phyloP scores from a whole-genome alignment of 148 eudicot species.

The Camellia sinensis region DNA sequence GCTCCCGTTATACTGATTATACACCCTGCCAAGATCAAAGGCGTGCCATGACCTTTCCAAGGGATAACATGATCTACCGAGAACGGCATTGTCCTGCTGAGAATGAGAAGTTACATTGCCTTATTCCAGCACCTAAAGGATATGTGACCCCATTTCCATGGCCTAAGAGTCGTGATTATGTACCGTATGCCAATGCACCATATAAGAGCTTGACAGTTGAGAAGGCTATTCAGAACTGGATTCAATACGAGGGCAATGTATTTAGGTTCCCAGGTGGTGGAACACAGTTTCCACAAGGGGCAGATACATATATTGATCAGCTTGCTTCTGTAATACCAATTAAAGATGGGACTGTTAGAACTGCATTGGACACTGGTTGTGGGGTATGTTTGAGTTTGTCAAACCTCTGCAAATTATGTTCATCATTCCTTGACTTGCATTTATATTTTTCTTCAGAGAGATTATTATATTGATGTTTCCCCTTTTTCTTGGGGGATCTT shows the following conservation, averaged over 20 bases:
- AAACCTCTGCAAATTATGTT: neutral
- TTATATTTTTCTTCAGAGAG: neutral
- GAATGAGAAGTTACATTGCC: conserved; percentile 76
- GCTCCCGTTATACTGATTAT: conserved; percentile 66
- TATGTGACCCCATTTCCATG: conserved; percentile 90
- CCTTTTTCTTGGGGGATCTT: neutral
- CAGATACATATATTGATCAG: conserved; percentile 89
- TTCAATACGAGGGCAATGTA: conserved; percentile 93
- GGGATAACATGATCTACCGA: conserved; percentile 79
- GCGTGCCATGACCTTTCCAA: conserved; percentile 87
- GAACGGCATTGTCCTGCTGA: conserved; percentile 85
- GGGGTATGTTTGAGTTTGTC: conserved; percentile 62
- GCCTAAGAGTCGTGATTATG: conserved; percentile 99
- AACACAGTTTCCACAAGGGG: conserved; percentile 98
- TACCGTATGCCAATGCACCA: conserved; percentile 96
- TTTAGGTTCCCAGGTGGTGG: conserved; percentile 99
- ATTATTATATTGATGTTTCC: neutral
- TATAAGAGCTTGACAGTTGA: conserved; percentile 95
- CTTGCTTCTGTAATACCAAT: conserved; percentile 86
- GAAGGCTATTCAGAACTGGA: conserved; percentile 98
- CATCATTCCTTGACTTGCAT: neutral
- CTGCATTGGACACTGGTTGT: conserved; percentile 95
- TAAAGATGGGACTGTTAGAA: conserved; percentile 80
- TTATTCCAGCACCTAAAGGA: conserved; percentile 92
- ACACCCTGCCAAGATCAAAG: conserved; percentile 96